Evolutionary conservation across 139 green algal genomes (phyloP).

Genomic region (Chlamydomonas sp.): DNA sequence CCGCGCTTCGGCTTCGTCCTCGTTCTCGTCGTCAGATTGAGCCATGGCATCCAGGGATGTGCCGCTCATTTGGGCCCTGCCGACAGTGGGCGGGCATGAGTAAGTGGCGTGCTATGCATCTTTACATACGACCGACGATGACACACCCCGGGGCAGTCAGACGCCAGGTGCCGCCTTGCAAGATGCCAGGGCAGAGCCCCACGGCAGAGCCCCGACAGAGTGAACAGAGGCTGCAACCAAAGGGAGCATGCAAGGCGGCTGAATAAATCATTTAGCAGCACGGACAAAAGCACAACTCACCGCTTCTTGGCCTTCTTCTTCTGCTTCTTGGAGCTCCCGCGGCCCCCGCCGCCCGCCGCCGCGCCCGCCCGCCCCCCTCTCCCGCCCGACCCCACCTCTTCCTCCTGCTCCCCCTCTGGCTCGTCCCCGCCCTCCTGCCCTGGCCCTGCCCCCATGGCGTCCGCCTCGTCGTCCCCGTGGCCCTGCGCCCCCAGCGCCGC

Average conservation of each 20-base stretch:
- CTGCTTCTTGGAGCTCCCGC: constrained; percentile 32
- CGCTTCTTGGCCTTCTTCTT: constrained; percentile 46
- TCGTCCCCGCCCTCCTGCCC: constrained; percentile 42
- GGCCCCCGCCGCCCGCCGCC: neutral
- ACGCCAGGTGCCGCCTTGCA: no score
- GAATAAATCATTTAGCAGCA: neutral
- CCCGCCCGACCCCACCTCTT: neutral
- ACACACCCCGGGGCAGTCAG: no score
- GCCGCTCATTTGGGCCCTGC: no score
- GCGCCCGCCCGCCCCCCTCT: neutral
- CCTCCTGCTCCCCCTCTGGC: constrained; percentile 31
- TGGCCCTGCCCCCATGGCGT: neutral
- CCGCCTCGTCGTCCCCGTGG: neutral
- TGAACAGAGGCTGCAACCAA: no score
- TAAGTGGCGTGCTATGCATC: no score
- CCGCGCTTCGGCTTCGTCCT: constrained; percentile 35
- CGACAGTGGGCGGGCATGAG: no score
- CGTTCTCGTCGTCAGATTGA: neutral
- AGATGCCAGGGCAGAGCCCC: no score
- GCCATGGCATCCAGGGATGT: neutral
- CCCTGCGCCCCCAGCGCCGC: neutral
- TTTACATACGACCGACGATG: no score
- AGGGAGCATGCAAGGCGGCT: neutral
- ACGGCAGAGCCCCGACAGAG: no score
- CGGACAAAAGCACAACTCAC: neutral